Base-by-base conservation (phyloP, 2,329 filamentous ascomycete genomes). In the Didymella glomerata region DNA sequence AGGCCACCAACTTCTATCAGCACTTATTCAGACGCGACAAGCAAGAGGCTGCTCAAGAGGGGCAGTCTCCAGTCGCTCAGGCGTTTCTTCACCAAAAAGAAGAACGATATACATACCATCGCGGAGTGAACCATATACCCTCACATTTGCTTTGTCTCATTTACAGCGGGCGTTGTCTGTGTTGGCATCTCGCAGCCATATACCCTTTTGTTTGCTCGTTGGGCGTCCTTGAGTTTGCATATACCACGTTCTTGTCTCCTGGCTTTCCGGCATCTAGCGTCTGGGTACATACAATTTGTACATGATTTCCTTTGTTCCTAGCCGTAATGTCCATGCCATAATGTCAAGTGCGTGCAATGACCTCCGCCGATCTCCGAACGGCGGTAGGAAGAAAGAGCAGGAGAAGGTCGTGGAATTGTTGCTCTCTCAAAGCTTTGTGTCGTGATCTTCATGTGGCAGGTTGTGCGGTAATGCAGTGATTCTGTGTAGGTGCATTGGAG, bases 21-120 rank as follows among this genome's bases (percentile, higher is more conserved):
- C 49, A 68, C 54, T 46, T 66, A 72, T 20, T 62, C 65, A 10
- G 66, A 68, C 14, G 48, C 50, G 4, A 24, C 53, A 16, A 65
- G 62, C 7, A 57, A 45, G 42, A 68, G 68, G 40, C 68, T 72
- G 40, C 59, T 76, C 44, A 76, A 72, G 53, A 70, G 72, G 41
- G 64, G 71, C 46, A 76, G 73, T 62, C 72, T 77, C 40, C 70
- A 74, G 14, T 76, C 72, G 24, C 60, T 77, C 47, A 73, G 72
- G 60, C 68, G 71, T 34, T 60, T 77, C n/a, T 77, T 77, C 58
- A 72, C 67, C 27, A 76, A 75, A 57, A 76, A 73, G 57, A 74
- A 70, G 57, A 67, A 70, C 30, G 66, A 62, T 40, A 66, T 76
- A 56, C 70, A 72, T 54, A 69, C 72, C 27, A 77, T 76, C 54